Percentiles rank a stretch among this genome's conserved stretches.
Evolutionary conservation across 495 filamentous ascomycete genomes (phyloP).

Genomic region (Cercophora newfieldiana): DNA sequence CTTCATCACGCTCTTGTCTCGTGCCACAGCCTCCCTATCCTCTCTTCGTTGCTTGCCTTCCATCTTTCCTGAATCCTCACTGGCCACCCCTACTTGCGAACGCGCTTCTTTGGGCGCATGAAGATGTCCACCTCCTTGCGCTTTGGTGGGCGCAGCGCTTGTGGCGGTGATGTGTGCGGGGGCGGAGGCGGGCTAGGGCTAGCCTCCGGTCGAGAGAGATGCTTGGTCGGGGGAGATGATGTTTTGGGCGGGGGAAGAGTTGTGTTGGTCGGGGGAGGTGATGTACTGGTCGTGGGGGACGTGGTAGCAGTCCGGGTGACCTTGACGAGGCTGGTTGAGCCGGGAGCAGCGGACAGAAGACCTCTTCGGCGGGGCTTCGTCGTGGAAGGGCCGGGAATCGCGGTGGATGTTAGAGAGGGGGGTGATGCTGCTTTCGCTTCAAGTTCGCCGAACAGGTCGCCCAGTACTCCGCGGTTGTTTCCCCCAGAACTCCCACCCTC

Average conservation of each 20-base stretch:
- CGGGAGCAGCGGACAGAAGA: constrained; percentile 22
- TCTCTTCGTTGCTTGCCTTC: no score
- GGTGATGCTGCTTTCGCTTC: neutral
- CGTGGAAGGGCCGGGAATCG: no score
- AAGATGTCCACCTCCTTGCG: constrained; percentile 13
- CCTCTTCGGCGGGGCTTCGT: constrained; percentile 10
- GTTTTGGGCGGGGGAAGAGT: no score
- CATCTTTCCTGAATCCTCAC: neutral
- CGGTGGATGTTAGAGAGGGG: no score
- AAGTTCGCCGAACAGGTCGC: constrained; percentile 23
- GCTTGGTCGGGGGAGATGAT: no score
- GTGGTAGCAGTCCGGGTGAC: neutral
- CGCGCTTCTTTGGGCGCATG: neutral
- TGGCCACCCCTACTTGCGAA: neutral
- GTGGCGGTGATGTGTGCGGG: neutral
- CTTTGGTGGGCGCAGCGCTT: neutral
- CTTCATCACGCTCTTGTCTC: no score
- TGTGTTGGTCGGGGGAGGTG: no score
- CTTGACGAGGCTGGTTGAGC: neutral
- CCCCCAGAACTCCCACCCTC: neutral
- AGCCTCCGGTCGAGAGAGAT: neutral
- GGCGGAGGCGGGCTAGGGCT: neutral
- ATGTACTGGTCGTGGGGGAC: no score
- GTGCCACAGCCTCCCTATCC: no score
- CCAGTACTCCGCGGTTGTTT: constrained; percentile 5